Evolutionary conservation across 305 asterid species (phyloP), one percentile per base, ranked within the genome.

Genomic region (Fraxinus sp.): DNA sequence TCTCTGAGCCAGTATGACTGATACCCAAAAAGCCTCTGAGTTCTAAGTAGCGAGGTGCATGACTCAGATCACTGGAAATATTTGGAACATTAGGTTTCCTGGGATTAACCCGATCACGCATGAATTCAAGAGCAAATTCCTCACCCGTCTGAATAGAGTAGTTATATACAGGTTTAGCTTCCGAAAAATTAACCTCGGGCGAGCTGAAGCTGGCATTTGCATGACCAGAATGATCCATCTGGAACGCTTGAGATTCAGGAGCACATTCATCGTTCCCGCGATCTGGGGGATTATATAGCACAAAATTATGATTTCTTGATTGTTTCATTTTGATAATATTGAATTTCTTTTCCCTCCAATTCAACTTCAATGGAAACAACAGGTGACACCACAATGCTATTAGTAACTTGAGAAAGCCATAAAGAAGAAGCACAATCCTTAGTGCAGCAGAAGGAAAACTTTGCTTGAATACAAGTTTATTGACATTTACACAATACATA

Each of bases 141-240:
- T 93, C 97, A 52, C 97, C 97, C 13, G 97, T 93, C 86, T 88
- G 96, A 79, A 93, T 89, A 39, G 97, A 91, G 90, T 81, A 91
- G 86, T 93, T 91, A 71, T 22, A 93, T 52, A 88, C 93, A 66
- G 93, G 95, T 76, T 88, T 92, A 84, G 91, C 81, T 84, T 88
- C 93, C 71, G 88, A 83, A 85, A 85, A 83, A 77, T 79, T 87
- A 64, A 37, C 81, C 55, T 89, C 90, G 2, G 88, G 41, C 82
- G 88, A 77, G 70, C 44, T 87, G 81, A 81, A 49, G 84, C 84
- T 81, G 84, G 85, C 84, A 87, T 82, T 84, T 80, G 85, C 84
- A 84, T 89, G 85, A 86, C 87, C 91, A 57, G 87, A 75, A 75
- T 88, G 70, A 82, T 89, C 92, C 82, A 68, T 75, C 85, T 79